Base-by-base conservation (phyloP, 2,329 filamentous ascomycete species). In the Exophiala sideris region DNA sequence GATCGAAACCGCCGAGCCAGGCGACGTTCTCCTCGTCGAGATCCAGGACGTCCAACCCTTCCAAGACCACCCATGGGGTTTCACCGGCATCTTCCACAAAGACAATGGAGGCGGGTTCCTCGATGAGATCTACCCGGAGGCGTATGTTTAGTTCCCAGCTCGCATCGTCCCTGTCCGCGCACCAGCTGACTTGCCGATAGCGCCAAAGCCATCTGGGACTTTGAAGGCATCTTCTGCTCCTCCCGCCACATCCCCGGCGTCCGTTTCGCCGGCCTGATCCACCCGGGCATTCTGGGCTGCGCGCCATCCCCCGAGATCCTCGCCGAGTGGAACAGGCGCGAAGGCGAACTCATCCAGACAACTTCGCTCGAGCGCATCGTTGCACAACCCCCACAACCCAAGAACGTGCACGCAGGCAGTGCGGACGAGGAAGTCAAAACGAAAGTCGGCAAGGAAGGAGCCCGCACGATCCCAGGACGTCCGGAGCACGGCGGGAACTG, bases 1-100 rank as follows among this genome's bases (percentile, higher is more conserved):
- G 50, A 81, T 96, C 52, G 87, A 91, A 66, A 85, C 83, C 1
- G 90, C 90, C 1, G 83, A 91, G 69, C 90, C 91, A 0, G 91
- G 91, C 0, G 91, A 96, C 67, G 77, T 95, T 1, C 78, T 95
- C 0, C 74, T 95, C 0, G 88, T 96, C 6, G 90, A 96, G 69
- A 96, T 96, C 61, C 90, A 92, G 70, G 91, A 96, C 65, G 89
- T 96, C 0, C 90, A 96, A 73, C 91, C 91, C 0, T 84, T 95
- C 61, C 79, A 92, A 58, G 84, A 94, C 29, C 83, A 87, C 53
- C 90, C 90, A 0, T 96, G 91, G 91, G 91, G 91, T 0, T 95
- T 95, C 69, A 92, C 88, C 0, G 90, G 90, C 7, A 73, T 94
- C 4, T 96, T 96, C 65, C 79, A 86, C 50, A 85, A 83, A 61